Percentiles rank a stretch among this genome's conserved stretches.
These are phyloP conservation scores for Eremothecium cymbalariae DNA, from an alignment of 1,139 yeast genomes.

Conservation along the genomic window DNA sequence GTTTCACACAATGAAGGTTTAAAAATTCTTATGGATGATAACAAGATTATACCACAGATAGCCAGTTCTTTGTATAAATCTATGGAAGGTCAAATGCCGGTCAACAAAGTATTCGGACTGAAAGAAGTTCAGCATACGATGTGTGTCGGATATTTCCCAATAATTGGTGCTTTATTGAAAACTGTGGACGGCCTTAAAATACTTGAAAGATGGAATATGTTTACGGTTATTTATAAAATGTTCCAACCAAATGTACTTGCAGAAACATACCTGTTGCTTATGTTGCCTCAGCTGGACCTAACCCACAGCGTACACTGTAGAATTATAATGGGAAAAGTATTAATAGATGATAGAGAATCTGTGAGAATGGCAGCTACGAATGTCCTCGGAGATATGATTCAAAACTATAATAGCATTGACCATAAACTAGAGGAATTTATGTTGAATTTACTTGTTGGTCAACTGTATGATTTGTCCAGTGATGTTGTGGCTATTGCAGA, in stretches of 20 bases:
- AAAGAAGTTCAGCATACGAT: constrained; percentile 55
- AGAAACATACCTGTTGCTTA: constrained; percentile 46
- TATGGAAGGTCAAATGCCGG: constrained; percentile 39
- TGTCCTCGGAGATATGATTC: constrained; percentile 36
- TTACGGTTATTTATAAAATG: constrained; percentile 70
- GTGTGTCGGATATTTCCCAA: constrained; percentile 66
- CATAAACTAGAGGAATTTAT: constrained; percentile 28
- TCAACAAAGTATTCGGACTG: constrained; percentile 65
- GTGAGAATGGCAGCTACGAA: constrained; percentile 53
- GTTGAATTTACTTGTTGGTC: constrained; percentile 50
- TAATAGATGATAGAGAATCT: constrained; percentile 47
- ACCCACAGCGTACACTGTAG: constrained; percentile 59
- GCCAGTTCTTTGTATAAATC: constrained; percentile 80
- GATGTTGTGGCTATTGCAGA: constrained; percentile 55
- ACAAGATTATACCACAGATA: constrained; percentile 75
- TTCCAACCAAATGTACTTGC: constrained; percentile 49
- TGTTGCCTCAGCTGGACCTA: constrained; percentile 57
- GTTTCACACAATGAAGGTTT: constrained; percentile 58
- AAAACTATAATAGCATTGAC: constrained; percentile 9
- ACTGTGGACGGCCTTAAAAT: constrained; percentile 55
- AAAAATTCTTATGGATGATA: constrained; percentile 51
- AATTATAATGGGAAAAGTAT: constrained; percentile 54
- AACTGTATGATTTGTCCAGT: constrained; percentile 57
- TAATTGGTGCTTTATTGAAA: constrained; percentile 65
- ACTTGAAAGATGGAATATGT: constrained; percentile 75